Evolutionary conservation across 768 basidiomycete genomes (phyloP), one percentile per base, ranked within the genome.

Genomic region (Suillus plorans): DNA sequence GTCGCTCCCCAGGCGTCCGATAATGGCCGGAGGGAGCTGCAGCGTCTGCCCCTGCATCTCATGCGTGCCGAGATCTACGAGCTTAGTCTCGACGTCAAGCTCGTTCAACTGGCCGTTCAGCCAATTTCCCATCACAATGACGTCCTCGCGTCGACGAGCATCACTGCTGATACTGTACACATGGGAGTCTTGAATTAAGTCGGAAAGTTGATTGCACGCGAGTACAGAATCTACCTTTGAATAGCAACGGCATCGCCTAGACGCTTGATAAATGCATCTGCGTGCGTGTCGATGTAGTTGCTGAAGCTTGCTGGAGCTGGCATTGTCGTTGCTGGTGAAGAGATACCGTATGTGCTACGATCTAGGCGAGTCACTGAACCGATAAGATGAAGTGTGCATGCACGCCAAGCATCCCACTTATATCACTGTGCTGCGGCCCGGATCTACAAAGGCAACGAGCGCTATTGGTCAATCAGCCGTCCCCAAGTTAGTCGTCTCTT

Each of bases 51-150:
- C 95, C 47, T 90, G 88, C 69, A 90, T 79, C 14, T 76, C 76
- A 61, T 97, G 95, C 64, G 79, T 85, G 7, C 96, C 97, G 6
- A 98, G 85, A 67, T 92, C 85, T 8, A 85, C 85, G 13, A 88
- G 82, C 71, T 86, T 81, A 1, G 93, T 95, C 59, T 86, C 86
- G 52, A 91, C 93, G 7, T 93, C 94, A 50, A 94, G 83, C n/a
- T 83, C 77, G 53, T 84, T 85, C 64, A 99, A 86, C 73, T 95
- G 85, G 5, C 71, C 74, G 64, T 91, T 82, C 63, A 98, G 83
- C 87, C 89, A 99, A 42, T 87, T 79, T 0, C 88, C 90, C 97
- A 99, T 99, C 68, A 80, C 83, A 72, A 92, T 80, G 67, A 96
- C 94, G 75, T 94, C 89, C 55, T 82, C 76, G 49, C 95, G 88